Evolutionary conservation across 441 rosid genomes (phyloP).

Genomic region (Gossypium schwendimanii): DNA sequence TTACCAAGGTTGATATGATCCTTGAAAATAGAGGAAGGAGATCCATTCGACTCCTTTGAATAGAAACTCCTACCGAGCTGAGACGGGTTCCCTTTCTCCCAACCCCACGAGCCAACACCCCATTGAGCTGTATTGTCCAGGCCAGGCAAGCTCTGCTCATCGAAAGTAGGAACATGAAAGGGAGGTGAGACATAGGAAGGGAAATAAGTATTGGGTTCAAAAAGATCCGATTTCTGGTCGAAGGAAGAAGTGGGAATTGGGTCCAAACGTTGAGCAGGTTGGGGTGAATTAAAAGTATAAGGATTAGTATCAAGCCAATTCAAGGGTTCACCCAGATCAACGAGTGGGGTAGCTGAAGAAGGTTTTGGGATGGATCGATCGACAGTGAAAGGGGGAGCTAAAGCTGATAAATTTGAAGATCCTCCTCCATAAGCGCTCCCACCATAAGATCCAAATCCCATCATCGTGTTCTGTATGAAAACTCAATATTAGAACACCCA

Average conservation of each 20-base stretch:
- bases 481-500: neutral
- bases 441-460: slow-evolving; percentile 33
- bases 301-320: slow-evolving; percentile 10
- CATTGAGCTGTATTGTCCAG: slow-evolving; percentile 17
- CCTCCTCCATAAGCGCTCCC: slow-evolving; percentile 30
- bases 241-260: slow-evolving; percentile 19
- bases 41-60: slow-evolving; percentile 19
- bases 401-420: slow-evolving; percentile 48
- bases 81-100: slow-evolving; percentile 26
- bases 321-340: slow-evolving; percentile 33
- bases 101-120: slow-evolving; percentile 24
- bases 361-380: slow-evolving; percentile 30
- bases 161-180: slow-evolving; percentile 19
- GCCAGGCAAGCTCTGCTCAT: slow-evolving; percentile 26
- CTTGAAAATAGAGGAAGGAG: slow-evolving; percentile 18
- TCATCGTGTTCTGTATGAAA: slow-evolving; percentile 19
- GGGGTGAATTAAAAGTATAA: slow-evolving; percentile 13
- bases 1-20: slow-evolving; percentile 37
- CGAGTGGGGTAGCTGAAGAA: slow-evolving; percentile 18
- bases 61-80: slow-evolving; percentile 25
- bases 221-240: slow-evolving; percentile 17
- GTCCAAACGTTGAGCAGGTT: slow-evolving; percentile 15
- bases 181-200: slow-evolving; percentile 29
- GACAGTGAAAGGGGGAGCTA: slow-evolving; percentile 59
- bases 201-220: slow-evolving; percentile 31